Evolutionary conservation across 495 filamentous ascomycete species (phyloP).

Genomic region (Penicillium atrosanguineum): DNA sequence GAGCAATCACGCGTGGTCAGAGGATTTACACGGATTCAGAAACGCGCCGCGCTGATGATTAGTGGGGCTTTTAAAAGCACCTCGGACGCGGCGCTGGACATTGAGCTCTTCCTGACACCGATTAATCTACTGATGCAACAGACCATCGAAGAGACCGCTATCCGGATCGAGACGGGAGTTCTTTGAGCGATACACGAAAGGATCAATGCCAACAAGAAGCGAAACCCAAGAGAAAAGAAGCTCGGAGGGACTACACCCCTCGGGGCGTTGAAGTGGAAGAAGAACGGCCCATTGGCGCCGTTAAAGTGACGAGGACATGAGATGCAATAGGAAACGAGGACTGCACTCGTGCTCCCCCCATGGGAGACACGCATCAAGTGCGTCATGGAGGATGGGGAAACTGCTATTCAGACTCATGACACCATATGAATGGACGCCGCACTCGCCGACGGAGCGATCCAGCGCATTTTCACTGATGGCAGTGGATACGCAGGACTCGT

Average conservation of each 20-base stretch:
- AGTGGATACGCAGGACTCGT: no score
- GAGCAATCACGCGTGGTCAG: not conserved
- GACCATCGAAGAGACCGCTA: conserved; percentile 7
- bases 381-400: no score
- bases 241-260: not conserved
- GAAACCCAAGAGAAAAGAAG: not conserved
- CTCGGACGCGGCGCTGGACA: not conserved
- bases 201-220: no score
- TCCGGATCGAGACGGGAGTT: not conserved
- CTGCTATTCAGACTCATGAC: no score
- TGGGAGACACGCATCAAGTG: no score
- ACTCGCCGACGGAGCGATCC: not conserved
- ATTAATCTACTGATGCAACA: conserved; percentile 14
- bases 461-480: not conserved
- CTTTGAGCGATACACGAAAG: not conserved
- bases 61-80: conserved; percentile 8
- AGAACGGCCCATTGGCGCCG: not conserved
- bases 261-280: not conserved
- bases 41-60: conserved; percentile 8
- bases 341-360: not conserved
- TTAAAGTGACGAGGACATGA: not conserved
- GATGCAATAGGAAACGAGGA: not conserved
- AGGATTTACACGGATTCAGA: conserved; percentile 7
- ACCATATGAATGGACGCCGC: no score
- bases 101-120: conserved; percentile 13